phyloP scores from a whole-genome alignment of 2,329 filamentous ascomycete genomes.

The Xylaria arbuscula region DNA sequence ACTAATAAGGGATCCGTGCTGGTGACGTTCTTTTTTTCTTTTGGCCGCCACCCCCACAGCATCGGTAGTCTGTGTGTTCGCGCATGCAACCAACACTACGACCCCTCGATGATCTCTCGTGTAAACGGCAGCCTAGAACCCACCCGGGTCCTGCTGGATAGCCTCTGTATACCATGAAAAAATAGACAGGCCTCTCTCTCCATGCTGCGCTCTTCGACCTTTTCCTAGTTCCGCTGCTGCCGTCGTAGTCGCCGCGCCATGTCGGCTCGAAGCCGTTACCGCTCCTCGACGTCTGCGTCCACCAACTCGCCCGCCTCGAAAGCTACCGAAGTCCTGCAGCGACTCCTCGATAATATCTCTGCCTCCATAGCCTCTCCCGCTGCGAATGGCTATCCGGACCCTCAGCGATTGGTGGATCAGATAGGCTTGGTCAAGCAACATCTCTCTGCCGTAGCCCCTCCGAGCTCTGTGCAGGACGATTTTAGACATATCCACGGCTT shows the following conservation, averaged over 20 bases:
- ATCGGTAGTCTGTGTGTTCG: neutral
- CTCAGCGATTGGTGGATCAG: slow-evolving; percentile 62
- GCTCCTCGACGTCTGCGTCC: slow-evolving; percentile 73
- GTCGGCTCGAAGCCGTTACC: slow-evolving; percentile 67
- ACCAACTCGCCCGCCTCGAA: slow-evolving; percentile 66
- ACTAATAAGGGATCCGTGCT: slow-evolving; percentile 7
- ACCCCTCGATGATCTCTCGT: slow-evolving; percentile 46
- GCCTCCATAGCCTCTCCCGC: slow-evolving; percentile 50
- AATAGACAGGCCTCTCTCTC: slow-evolving; percentile 20
- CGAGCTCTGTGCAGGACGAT: slow-evolving; percentile 74
- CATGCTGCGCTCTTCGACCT: slow-evolving; percentile 32
- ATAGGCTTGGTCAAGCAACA: slow-evolving; percentile 75
- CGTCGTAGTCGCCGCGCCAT: slow-evolving; percentile 52
- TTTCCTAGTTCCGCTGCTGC: slow-evolving; percentile 25
- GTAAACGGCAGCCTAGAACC: slow-evolving; percentile 46
- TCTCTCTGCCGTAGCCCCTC: slow-evolving; percentile 60
- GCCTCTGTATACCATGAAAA: slow-evolving; percentile 46
- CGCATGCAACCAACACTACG: slow-evolving; percentile 15
- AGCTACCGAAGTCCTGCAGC: slow-evolving; percentile 68
- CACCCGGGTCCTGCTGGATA: slow-evolving; percentile 45
- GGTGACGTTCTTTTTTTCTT: slow-evolving; percentile 1
- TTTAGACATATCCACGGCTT: slow-evolving; percentile 87
- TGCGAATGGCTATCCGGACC: slow-evolving; percentile 60
- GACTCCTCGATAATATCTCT: slow-evolving; percentile 62
- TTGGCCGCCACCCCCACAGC: slow-evolving; percentile 1